Evolutionary conservation across 2,329 filamentous ascomycete species (phyloP), one percentile per base, ranked within the genome.

Genomic region (Xylariaceae sp.): DNA sequence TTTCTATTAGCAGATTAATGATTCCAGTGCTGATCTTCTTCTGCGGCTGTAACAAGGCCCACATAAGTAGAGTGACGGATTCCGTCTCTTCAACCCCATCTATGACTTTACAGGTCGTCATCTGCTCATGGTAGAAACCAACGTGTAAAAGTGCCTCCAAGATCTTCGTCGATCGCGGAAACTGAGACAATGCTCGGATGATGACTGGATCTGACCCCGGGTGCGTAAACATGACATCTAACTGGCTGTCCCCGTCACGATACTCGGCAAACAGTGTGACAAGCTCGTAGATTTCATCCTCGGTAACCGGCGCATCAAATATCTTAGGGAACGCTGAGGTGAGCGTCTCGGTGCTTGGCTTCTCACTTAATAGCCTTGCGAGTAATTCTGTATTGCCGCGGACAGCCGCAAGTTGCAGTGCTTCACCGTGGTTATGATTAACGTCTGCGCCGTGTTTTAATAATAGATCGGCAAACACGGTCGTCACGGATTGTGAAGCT

Each of bases 11-110:
- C 44, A 84, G 70, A 60, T 82, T 76, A 53, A 90, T 82, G 39
- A 88, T 73, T 4, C 75, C 69, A 29, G 81, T 84, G 69, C 84
- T 87, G 47, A 88, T 78, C 58, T 79, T 80, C 69, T 88, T 88
- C 61, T 87, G 83, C 0, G 84, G 83, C 60, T 88, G 85, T 6
- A 83, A 73, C 48, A 89, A 75, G 0, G 84, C 79, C 86, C 86
- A 89, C 47, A 82, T 74, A 6, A 89, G 72, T 2, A 87, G 74
- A 1, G 82, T 83, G 40, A 86, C 77, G 8, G 76, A 73, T 68
- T 90, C 86, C 3, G 77, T 73, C 31, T 82, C 79, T 1, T 80
- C 77, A 0, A 79, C 58, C 9, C 79, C 76, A 0, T 79, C 73
- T 53, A 81, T 72, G 2, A 84, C 74, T 2, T 70, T 74, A 50